phyloP scores from a whole-genome alignment of 2,329 filamentous ascomycete genomes.

The Gnomoniopsis sp. region DNA sequence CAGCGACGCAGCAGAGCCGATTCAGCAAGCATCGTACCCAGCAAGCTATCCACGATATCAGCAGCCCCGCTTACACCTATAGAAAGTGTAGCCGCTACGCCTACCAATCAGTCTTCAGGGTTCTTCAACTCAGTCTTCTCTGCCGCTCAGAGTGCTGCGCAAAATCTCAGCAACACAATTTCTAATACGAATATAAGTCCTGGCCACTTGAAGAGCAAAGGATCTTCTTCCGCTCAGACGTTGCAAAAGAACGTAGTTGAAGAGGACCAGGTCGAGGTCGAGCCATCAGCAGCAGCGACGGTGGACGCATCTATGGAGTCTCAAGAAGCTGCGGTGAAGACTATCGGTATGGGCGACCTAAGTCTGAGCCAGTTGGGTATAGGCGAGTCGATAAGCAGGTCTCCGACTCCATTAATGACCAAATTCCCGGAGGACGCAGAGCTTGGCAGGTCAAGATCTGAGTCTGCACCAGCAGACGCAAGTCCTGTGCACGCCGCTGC shows the following conservation, averaged over 20 bases:
- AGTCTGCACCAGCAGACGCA: slow-evolving; percentile 54
- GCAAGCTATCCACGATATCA: slow-evolving; percentile 80
- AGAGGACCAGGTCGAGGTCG: slow-evolving; percentile 39
- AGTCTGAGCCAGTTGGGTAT: slow-evolving; percentile 88
- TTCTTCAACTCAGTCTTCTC: slow-evolving; percentile 96
- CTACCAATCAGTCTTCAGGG: slow-evolving; percentile 52
- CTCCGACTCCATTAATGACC: slow-evolving; percentile 55
- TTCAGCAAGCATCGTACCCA: slow-evolving; percentile 61
- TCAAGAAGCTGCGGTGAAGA: slow-evolving; percentile 78
- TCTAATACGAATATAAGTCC: slow-evolving; percentile 59
- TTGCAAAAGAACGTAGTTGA: slow-evolving; percentile 23
- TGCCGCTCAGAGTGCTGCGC: slow-evolving; percentile 88
- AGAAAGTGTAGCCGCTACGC: slow-evolving; percentile 56
- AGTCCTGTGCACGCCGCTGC: slow-evolving; percentile 23
- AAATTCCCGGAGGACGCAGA: slow-evolving; percentile 50
- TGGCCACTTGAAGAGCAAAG: slow-evolving; percentile 32
- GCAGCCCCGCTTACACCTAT: slow-evolving; percentile 70
- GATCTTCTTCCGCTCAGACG: background rate
- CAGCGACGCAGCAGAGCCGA: slow-evolving; percentile 56
- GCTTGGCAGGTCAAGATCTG: slow-evolving; percentile 44
- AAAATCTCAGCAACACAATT: slow-evolving; percentile 69
- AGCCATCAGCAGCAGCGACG: slow-evolving; percentile 38
- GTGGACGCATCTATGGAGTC: slow-evolving; percentile 43
- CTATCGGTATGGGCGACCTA: slow-evolving; percentile 82
- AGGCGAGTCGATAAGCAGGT: slow-evolving; percentile 50